Evolutionary conservation across 345 rosid genomes (phyloP), one percentile per base, ranked within the genome.

Genomic region (Conringia planisiliqua): DNA sequence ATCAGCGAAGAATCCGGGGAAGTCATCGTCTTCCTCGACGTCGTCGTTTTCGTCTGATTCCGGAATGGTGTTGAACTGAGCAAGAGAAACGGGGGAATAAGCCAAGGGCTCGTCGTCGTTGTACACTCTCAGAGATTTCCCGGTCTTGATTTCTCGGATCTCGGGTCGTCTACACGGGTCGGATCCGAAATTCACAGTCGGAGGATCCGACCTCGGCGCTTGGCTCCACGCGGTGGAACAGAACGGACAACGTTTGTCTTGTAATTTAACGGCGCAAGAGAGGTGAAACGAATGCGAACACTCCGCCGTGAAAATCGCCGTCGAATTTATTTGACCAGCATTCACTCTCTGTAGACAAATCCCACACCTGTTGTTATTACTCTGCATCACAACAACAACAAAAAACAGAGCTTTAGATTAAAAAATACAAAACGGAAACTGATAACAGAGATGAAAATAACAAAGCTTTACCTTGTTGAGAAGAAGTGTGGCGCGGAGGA

Each of bases 301-400:
- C 80, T 91, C 97, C 24, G 97, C 96, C 42, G 97, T 94, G 82
- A 91, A 89, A 56, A 86, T 84, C 26, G 95, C 96, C 39, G 93
- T 83, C n/a, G 75, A 42, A 7, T 76, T 44, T 4, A 79, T 89
- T 50, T 88, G 87, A 6, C 86, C 89, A 10, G 83, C 77, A 69
- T 83, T 83, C 66, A 87, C 78, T 63, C 87, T 83, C 71, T 85
- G 91, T 14, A 78, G 57, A 62, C 98, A 94, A 73, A 94, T 86
- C 74, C 90, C 96, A 62, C 98, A 94, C 60, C 81, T 54, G 32
- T 40, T 68, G 27, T 75, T 81, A 80, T 59, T 59, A 42, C 77
- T 71, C 81, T 78, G 81, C 22, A 18, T 86, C 82, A 68, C 39
- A 51, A 29, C 58, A n/a, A n/a, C n/a, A n/a, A n/a, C n/a, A n/a